A percentile compares a stretch with the other conserved stretches of the same genome.
Conservation (phyloP, 495 filamentous ascomycete species). For the Neurospora sp. region DNA sequence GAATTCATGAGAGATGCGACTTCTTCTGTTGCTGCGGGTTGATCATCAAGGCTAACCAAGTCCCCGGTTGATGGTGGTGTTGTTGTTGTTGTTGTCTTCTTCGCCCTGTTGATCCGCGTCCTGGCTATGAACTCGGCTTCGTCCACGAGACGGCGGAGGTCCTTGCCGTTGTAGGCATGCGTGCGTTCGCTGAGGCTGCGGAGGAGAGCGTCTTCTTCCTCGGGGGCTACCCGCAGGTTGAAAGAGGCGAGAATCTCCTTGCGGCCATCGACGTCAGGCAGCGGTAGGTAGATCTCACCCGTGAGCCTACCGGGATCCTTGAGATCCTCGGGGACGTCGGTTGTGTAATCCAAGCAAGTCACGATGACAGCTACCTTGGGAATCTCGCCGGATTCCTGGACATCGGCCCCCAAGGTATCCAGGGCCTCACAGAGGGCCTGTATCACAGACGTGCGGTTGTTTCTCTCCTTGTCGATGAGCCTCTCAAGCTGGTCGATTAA, state of each 20-base stretch:
- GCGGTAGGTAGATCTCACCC: slow-evolving; percentile 66
- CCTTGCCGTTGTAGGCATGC: slow-evolving; percentile 44
- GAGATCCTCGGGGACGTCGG: slow-evolving; percentile 64
- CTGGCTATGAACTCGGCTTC: slow-evolving; percentile 24
- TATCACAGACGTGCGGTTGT: slow-evolving; percentile 36
- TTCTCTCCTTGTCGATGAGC: slow-evolving; percentile 56
- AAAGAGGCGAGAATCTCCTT: slow-evolving; percentile 61
- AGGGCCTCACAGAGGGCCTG: slow-evolving; percentile 43
- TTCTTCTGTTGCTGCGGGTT: not conserved
- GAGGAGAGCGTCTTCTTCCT: slow-evolving; percentile 28
- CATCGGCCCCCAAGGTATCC: slow-evolving; percentile 34
- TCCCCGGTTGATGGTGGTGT: not conserved
- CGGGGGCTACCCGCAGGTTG: slow-evolving; percentile 24
- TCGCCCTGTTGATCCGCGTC: slow-evolving; percentile 5
- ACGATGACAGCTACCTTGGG: slow-evolving; percentile 55
- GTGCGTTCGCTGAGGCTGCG: slow-evolving; percentile 38
- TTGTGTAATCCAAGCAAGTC: slow-evolving; percentile 60
- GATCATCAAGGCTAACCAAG: not conserved
- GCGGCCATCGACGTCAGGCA: slow-evolving; percentile 64
- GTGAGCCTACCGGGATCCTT: slow-evolving; percentile 56
- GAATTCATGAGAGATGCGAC: not conserved
- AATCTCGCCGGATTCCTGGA: slow-evolving; percentile 21
- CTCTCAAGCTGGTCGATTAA: slow-evolving; percentile 74
- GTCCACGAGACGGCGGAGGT: slow-evolving; percentile 34
- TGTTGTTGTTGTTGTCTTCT: not conserved